Conservation (phyloP, 164 flowering plant species). For the Pachysandra terminalis region DNA sequence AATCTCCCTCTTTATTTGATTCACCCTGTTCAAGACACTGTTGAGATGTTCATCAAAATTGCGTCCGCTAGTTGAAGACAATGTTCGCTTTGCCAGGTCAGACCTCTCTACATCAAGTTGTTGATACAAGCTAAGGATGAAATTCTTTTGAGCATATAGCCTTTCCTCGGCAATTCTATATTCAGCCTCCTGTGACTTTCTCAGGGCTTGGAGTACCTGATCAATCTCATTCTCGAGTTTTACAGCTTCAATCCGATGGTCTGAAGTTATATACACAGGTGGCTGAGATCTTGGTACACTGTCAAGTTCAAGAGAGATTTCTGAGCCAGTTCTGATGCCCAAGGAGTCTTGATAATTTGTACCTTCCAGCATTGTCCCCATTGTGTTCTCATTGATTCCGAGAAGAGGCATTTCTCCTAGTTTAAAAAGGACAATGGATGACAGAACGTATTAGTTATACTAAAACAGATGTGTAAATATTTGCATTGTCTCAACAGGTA, state of each 20-base stretch:
- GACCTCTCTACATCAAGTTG: conserved; percentile 54
- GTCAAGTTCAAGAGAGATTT: not conserved
- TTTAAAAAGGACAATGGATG: not conserved
- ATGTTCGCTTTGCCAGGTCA: conserved; percentile 28
- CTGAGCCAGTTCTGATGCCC: not conserved
- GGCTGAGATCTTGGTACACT: conserved; percentile 1
- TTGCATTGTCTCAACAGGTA: too few relatives aligned
- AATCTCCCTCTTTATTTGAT: conserved; percentile 51
- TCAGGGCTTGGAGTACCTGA: conserved; percentile 47
- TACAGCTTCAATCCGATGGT: conserved; percentile 9
- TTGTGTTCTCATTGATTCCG: conserved; percentile 3
- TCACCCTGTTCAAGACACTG: conserved; percentile 31
- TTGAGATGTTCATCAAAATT: conserved; percentile 26
- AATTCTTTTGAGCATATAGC: conserved; percentile 51
- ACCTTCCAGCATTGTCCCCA: not conserved
- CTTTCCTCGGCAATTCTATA: conserved; percentile 56
- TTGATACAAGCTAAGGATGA: conserved; percentile 41
- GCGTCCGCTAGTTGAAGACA: conserved; percentile 11
- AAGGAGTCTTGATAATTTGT: not conserved
- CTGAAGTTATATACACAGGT: conserved; percentile 16
- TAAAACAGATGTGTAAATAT: too few relatives aligned
- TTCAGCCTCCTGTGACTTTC: conserved; percentile 61
- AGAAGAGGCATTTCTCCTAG: conserved; percentile 4
- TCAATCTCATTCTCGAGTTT: conserved; percentile 55
- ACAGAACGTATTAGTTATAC: not conserved